Percentiles rank a stretch among this genome's conserved stretches.
phyloP scores from a whole-genome alignment of 139 green algal genomes.

The Chlamydomonas asymmetrica region DNA sequence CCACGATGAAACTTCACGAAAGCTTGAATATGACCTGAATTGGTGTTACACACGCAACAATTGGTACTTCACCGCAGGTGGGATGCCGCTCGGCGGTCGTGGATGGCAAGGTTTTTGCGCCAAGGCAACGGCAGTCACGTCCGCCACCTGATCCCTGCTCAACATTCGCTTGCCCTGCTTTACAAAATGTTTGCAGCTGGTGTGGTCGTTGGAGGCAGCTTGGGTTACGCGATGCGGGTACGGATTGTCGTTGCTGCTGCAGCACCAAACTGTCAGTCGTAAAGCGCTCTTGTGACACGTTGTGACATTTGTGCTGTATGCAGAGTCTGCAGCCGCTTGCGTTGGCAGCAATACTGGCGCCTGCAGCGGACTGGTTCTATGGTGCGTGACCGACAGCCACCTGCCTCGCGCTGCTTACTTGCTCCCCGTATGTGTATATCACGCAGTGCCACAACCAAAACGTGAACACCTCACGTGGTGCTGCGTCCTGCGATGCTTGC shows the following conservation, averaged over 20 bases:
- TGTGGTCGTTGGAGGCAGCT: not conserved
- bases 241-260: not conserved
- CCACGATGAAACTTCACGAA: conserved; percentile 16
- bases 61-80: conserved; percentile 24
- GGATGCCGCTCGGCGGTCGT: not conserved
- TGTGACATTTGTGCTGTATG: not conserved
- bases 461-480: too few species aligned
- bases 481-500: too few species aligned
- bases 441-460: too few species aligned
- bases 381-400: too few species aligned
- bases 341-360: conserved; percentile 26
- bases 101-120: not conserved
- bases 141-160: too few species aligned
- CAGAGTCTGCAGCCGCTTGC: conserved; percentile 27
- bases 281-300: not conserved
- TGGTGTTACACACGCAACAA: conserved; percentile 32
- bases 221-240: conserved; percentile 15
- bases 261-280: not conserved
- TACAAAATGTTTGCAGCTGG: not conserved
- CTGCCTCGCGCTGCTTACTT: too few species aligned
- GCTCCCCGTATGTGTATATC: too few species aligned
- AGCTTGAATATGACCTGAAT: conserved; percentile 30
- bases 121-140: not conserved
- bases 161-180: not conserved
- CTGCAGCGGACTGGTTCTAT: conserved; percentile 30